phyloP scores from a whole-genome alignment of 2,329 filamentous ascomycete genomes.

The Metarhizium brunneum region DNA sequence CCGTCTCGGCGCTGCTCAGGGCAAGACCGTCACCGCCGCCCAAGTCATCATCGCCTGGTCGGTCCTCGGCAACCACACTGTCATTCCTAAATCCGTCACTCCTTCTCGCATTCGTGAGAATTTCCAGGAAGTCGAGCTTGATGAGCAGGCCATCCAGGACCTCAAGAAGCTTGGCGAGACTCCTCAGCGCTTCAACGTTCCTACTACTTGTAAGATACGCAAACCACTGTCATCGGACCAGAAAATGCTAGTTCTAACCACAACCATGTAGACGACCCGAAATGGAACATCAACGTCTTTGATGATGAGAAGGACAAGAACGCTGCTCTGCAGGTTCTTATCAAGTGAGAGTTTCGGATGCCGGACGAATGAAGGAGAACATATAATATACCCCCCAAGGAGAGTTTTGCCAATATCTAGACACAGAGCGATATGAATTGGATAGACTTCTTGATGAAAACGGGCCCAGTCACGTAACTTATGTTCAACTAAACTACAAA shows the following conservation, averaged over 20 bases:
- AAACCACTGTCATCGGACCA: background rate
- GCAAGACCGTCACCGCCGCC: conserved; percentile 30
- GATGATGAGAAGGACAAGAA: conserved; percentile 41
- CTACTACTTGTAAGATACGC: conserved; percentile 26
- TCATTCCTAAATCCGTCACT: conserved; percentile 69
- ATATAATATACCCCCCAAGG: background rate
- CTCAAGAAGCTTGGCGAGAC: conserved; percentile 53
- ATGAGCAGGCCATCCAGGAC: conserved; percentile 46
- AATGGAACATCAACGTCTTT: conserved; percentile 50
- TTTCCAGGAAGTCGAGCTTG: conserved; percentile 57
- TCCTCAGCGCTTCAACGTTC: conserved; percentile 35
- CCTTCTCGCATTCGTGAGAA: conserved; percentile 59
- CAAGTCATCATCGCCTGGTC: conserved; percentile 49
- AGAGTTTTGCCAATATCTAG: background rate
- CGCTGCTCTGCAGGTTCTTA: conserved; percentile 37
- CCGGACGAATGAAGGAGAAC: background rate
- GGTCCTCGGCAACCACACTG: conserved; percentile 51
- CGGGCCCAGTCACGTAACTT: background rate
- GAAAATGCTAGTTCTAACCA: conserved; percentile 5
- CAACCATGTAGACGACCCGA: conserved; percentile 32
- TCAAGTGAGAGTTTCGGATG: conserved; percentile 12
- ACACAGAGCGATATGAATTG: background rate
- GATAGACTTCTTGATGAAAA: background rate
- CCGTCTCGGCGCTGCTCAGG: conserved; percentile 23
- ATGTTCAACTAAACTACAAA: background rate